Base-by-base conservation (phyloP, 2,329 filamentous ascomycete genomes). In the Teratosphaeria zuluensis region DNA sequence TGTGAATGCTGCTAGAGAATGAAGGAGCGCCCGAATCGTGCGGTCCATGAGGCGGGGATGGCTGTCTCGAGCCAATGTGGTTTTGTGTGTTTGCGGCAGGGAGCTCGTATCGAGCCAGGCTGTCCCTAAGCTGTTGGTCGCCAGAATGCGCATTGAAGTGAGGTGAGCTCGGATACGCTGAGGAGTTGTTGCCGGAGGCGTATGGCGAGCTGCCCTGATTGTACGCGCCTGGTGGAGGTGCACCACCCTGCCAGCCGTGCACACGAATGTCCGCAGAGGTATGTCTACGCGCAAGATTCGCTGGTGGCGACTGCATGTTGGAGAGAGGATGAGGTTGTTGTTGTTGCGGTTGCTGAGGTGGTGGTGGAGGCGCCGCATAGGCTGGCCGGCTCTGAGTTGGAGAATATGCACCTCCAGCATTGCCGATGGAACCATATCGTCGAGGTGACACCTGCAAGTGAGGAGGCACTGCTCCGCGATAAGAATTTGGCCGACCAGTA, bases 261-360 rank as follows among this genome's bases (percentile, higher is more conserved):
- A 77, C 87, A 56, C 94, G 87, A 66, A 99, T 97, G 71, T 99
- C 94, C 59, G 94, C 94, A 46, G 92, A 92, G 1, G 94, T 99
- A 74, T 99, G 94, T 61, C 92, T 84, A 63, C 92, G 86, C 52
- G 85, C 83, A 53, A 96, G 79, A 67, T 85, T 91, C 58, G 84
- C 82, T 1, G 82, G 80, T 28, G 82, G 80, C 42, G 83, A 83
- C 21, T 77, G 75, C 59, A 78, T 78, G 57, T 76, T 78, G n/a
- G 81, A 78, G 38, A 83, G 75, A 19, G 83, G 83, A 69, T 84
- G 83, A 38, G 86, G 84, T 35, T 84, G 82, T 30, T 84, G 82
- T 30, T 82, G 80, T 65, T 85, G 80, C 33, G 84, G 61, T 21
- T 61, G 65, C 46, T 64, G 62, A 21, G 86, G 78, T 35, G 85